Base-by-base conservation (phyloP, 2,329 filamentous ascomycete genomes). In the Alternaria sp. region DNA sequence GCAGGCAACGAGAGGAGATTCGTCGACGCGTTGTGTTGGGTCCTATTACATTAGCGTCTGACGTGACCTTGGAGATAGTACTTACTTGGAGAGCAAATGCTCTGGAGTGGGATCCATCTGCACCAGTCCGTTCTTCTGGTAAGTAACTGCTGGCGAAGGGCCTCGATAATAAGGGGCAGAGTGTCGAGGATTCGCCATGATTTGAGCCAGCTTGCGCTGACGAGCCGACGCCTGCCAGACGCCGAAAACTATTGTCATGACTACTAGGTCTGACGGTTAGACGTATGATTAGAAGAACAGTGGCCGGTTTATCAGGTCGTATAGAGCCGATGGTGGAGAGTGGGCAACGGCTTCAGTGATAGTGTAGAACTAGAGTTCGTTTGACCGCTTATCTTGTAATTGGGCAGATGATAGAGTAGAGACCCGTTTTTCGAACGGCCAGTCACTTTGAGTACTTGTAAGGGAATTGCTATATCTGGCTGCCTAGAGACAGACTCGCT, bases 201-300 rank as follows among this genome's bases (percentile, higher is more conserved):
- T 17, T 17, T 40, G n/a, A 40, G n/a, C 36, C n/a, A 40, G 15
- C 36, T 40, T 40, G n/a, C n/a, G 15, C 36, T 40, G 36, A 40
- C 5, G 36, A 1, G 0, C 8, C 15, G 0, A 17, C 36, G 36
- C n/a, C 3, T 5, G 1, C 36, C 36, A 40, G n/a, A 0, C 36
- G 36, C 36, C 15, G 36, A 40, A 0, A 40, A 4, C 3, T 5
- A 5, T 23, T 23, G 21, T 4, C 36, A 40, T 40, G 36, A 5
- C 36, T 40, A 40, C 15, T 40, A 17, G n/a, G 6, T 40, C n/a
- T 40, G 36, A 40, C 36, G 15, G 9, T 17, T 40, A 17, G 9
- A 40, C 9, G 15, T 40, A 40, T 40, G 36, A 40, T 17, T 17
- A 6, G 36, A 17, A 40, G 36, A 1, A 40, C 36, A 40, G n/a